These are phyloP conservation scores for Microdochium paspali DNA, from an alignment of 2,329 filamentous ascomycete species.

Conservation along the genomic window DNA sequence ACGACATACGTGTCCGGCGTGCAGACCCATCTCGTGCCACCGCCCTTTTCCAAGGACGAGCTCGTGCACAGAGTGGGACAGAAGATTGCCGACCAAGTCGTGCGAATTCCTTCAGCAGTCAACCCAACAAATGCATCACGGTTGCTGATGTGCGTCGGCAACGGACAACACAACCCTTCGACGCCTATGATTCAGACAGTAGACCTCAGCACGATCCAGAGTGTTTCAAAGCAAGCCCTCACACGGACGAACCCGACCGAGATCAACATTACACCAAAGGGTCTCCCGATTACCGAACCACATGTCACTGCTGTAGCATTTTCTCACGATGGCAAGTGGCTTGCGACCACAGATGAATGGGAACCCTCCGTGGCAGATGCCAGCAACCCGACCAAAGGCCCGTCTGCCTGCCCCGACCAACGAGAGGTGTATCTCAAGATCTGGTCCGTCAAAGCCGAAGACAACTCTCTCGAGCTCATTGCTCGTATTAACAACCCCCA, in stretches of 20 bases:
- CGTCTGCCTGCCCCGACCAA: conserved; percentile 25
- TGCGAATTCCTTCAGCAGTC: conserved; percentile 47
- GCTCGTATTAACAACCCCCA: conserved; percentile 82
- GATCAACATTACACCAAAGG: conserved; percentile 63
- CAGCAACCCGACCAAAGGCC: conserved; percentile 39
- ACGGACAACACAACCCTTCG: conserved; percentile 43
- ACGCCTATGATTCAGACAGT: conserved; percentile 69
- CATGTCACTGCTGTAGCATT: conserved; percentile 66
- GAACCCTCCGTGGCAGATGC: conserved; percentile 62
- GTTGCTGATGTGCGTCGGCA: conserved; percentile 60
- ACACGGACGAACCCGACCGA: conserved; percentile 82
- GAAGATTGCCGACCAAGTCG: conserved; percentile 31
- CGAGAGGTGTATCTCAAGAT: conserved; percentile 83
- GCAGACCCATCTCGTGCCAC: conserved; percentile 51
- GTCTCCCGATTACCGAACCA: conserved; percentile 65
- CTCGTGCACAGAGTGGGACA: conserved; percentile 43
- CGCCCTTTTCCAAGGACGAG: conserved; percentile 39
- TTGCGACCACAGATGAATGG: conserved; percentile 91
- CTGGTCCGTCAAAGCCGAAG: conserved; percentile 59
- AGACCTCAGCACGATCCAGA: conserved; percentile 69
- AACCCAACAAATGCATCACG: conserved; percentile 53
- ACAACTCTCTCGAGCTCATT: conserved; percentile 61
- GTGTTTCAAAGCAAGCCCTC: conserved; percentile 78
- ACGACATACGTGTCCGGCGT: conserved; percentile 78
- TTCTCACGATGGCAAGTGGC: conserved; percentile 75